These are phyloP conservation scores for Irpex sp. DNA, from an alignment of 1,284 basidiomycete species.

Conservation along the genomic window DNA sequence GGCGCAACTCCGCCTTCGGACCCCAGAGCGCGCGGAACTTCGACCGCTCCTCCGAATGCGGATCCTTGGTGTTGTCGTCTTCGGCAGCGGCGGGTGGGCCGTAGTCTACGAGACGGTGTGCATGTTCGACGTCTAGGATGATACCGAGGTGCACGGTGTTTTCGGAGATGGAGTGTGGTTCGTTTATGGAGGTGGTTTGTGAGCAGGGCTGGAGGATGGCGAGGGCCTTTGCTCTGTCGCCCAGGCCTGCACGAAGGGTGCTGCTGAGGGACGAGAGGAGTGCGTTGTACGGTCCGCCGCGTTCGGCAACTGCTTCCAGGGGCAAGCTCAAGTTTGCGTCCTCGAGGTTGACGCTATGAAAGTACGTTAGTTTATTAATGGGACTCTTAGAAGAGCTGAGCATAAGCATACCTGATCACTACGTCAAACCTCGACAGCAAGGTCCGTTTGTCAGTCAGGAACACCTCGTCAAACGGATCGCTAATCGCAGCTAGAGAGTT, in stretches of 20 bases:
- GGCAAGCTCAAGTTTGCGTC: conserved; percentile 46
- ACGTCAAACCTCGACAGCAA: conserved; percentile 63
- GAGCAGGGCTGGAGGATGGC: conserved; percentile 54
- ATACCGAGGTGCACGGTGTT: conserved; percentile 68
- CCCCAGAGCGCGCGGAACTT: conserved; percentile 91
- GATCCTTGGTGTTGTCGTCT: conserved; percentile 22
- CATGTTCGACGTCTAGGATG: conserved; percentile 65
- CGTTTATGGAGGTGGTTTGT: conserved; percentile 43
- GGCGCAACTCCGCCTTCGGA: conserved; percentile 86
- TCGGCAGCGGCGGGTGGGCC: conserved; percentile 76
- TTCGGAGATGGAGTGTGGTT: conserved; percentile 45
- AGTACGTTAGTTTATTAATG: neutral
- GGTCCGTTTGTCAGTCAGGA: conserved; percentile 68
- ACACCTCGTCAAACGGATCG: conserved; percentile 74
- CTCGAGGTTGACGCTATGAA: conserved; percentile 58
- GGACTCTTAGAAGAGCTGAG: neutral
- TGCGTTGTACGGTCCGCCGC: conserved; percentile 55
- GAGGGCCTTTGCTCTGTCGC: conserved; percentile 61
- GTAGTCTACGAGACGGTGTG: conserved; percentile 84
- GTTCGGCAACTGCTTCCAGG: conserved; percentile 49
- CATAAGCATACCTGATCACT: conserved; percentile 45
- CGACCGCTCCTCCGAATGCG: conserved; percentile 37
- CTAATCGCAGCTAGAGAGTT: conserved; percentile 32
- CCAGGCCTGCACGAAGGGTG: conserved; percentile 65
- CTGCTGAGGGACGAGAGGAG: conserved; percentile 52